Evolutionary conservation across 208 protist genomes (phyloP).

Genomic region (Leishmania gerbilli): DNA sequence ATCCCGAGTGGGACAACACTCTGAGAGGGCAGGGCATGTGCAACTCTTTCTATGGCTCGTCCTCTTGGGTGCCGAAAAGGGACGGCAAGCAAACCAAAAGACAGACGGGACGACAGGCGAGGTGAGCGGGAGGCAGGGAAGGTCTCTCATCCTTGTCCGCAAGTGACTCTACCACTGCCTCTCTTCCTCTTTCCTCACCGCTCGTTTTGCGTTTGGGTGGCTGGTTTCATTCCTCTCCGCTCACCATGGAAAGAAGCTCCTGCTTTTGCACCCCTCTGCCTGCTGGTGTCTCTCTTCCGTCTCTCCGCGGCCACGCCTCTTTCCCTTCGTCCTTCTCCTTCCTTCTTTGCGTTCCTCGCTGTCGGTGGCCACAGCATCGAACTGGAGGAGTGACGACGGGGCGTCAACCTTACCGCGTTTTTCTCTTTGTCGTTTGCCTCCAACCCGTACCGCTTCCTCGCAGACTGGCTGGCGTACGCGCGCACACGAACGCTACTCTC

Average conservation of each 20-base stretch:
- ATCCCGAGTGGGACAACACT: neutral
- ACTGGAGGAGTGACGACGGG: neutral
- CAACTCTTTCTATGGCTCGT: neutral
- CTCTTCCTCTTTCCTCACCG: neutral
- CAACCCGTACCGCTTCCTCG: neutral
- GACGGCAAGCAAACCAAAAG: neutral
- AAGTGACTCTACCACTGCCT: neutral
- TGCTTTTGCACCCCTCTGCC: neutral
- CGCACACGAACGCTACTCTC: neutral
- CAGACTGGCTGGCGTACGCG: neutral
- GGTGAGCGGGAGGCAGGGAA: neutral
- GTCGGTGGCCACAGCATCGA: neutral
- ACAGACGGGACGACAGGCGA: neutral
- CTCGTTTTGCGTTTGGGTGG: neutral
- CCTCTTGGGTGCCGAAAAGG: neutral
- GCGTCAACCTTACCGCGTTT: neutral
- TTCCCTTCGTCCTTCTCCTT: neutral
- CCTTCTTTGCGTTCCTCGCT: neutral
- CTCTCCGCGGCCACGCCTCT: neutral
- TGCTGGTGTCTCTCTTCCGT: neutral
- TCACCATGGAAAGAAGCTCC: neutral
- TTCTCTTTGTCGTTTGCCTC: neutral
- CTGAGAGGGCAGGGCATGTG: too few species aligned
- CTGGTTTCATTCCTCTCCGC: neutral
- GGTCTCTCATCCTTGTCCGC: too few species aligned